Evolutionary conservation across 2,329 filamentous ascomycete genomes (phyloP), one percentile per base, ranked within the genome.

Genomic region (Curvularia lunata): DNA sequence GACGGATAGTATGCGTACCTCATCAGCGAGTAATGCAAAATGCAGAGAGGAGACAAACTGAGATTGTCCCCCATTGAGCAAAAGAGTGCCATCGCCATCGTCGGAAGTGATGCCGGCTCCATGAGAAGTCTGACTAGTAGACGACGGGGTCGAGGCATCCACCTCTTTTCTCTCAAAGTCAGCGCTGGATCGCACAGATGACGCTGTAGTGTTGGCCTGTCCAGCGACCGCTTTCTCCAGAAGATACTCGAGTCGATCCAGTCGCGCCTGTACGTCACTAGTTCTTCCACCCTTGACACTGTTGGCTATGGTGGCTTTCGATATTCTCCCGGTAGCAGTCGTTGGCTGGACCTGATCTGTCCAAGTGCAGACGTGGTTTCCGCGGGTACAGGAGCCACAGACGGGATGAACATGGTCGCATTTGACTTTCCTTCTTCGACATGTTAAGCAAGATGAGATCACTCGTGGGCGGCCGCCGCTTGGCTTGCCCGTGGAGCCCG

Each of bases 11-110:
- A 13, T 8, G 60, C 69, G 61, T 56, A 77, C 75, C 68, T 77
- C 75, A 18, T 77, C 75, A 37, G 75, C 74, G 38, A 77, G 62
- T n/a, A 77, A 61, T 18, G 75, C 73, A 57, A 73, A 77, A 49
- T 77, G 75, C n/a, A 77, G 59, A 28, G 75, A 76, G 5, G 75
- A 77, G 1, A 77, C 75, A 50, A 77, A 77, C 27, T 77, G 71
- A n/a, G 73, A 72, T 37, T 76, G 69, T 10, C 74, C 74, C 28
- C 72, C 74, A 34, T 77, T 75, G 6, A 77, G 58, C 16, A 77
- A 57, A 5, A 77, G 56, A 7, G 73, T 77, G 5, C 75, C 75
- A 54, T 77, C 69, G 32, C 72, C 66, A 45, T 70, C 71, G 51
- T 77, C 75, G 16, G 70, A 71, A 41, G 74, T 70, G 18, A 76